Base-by-base conservation (phyloP, 2,329 filamentous ascomycete species). In the Akanthomyces muscarius region DNA sequence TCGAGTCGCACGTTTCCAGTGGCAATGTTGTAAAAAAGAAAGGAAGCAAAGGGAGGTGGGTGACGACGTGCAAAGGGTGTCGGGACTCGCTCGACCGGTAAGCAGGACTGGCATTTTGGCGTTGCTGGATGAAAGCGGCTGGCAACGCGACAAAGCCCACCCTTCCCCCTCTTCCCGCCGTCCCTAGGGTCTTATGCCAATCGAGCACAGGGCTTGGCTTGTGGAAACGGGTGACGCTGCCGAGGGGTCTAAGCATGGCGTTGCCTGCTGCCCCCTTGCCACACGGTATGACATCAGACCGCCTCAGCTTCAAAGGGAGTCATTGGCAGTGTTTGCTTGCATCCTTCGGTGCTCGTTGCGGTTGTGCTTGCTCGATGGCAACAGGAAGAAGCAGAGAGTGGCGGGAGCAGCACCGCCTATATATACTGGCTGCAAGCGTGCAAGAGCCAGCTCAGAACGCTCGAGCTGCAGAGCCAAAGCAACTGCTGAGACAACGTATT, bases 201-300 rank as follows among this genome's bases (percentile, higher is more conserved):
- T 56, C 51, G 60, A 51, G 30, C 3, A 25, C 51, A 55, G 42
- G 60, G 60, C 51, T 55, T 62, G 60, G 52, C 30, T 50, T 56
- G 60, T 62, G 60, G 60, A 18, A 62, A 62, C 60, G 60, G 60
- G 60, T 50, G 51, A 41, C 33, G 60, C 44, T 62, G 60, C 60
- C 60, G 60, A 62, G 25, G 58, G 59, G 58, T 54, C 58, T 54
- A n/a, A 36, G 18, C 33, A 11, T 42, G 30, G 42, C 16, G 16
- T 51, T 21, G 21, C 51, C 10, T 23, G 28, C 28, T 21, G n/a
- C 21, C 48, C 58, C 28, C 59, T 61, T 54, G 41, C 28, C 59
- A 61, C 59, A 61, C 50, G 41, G 33, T 41, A 61, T 62, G 60
- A 62, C 51, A 62, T 62, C 45, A 55, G 60, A 62, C 60, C 59